Evolutionary conservation across 805 yeast species (phyloP).

Genomic region (Millerozyma miso): DNA sequence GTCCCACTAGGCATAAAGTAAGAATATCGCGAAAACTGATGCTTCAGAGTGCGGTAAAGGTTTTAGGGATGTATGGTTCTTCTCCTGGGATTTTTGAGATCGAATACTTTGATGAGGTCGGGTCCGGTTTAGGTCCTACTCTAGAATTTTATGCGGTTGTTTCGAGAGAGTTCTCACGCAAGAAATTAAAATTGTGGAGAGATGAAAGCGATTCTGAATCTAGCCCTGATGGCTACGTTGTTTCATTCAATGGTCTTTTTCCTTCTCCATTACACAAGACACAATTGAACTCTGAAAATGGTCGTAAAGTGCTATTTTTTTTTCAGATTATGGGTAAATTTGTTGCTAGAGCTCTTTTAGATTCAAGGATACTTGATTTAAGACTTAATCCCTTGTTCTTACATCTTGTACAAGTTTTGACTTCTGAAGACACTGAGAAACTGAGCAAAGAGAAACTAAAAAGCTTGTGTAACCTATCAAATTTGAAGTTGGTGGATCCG

Average conservation of each 20-base stretch:
- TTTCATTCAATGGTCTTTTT: constrained; percentile 55
- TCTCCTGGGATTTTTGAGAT: constrained; percentile 82
- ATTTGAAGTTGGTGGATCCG: constrained; percentile 51
- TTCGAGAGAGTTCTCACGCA: constrained; percentile 66
- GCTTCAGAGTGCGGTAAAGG: constrained; percentile 73
- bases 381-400: constrained; percentile 71
- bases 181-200: constrained; percentile 68
- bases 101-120: constrained; percentile 85
- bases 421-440: constrained; percentile 11
- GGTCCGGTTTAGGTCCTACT: constrained; percentile 97
- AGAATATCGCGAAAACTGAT: constrained; percentile 68
- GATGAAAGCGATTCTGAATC: constrained; percentile 15
- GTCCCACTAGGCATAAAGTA: constrained; percentile 75
- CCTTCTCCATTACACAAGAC: constrained; percentile 56
- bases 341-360: constrained; percentile 81
- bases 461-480: constrained; percentile 27
- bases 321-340: constrained; percentile 76
- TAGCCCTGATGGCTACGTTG: constrained; percentile 33
- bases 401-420: constrained; percentile 44
- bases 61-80: constrained; percentile 69
- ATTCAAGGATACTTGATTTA: constrained; percentile 84
- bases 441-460: constrained; percentile 11
- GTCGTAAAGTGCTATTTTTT: constrained; percentile 42
- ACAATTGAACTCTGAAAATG: constrained; percentile 25
- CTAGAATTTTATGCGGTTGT: constrained; percentile 84